phyloP scores from a whole-genome alignment of 2,329 filamentous ascomycete genomes.

The Colletotrichum sp. region DNA sequence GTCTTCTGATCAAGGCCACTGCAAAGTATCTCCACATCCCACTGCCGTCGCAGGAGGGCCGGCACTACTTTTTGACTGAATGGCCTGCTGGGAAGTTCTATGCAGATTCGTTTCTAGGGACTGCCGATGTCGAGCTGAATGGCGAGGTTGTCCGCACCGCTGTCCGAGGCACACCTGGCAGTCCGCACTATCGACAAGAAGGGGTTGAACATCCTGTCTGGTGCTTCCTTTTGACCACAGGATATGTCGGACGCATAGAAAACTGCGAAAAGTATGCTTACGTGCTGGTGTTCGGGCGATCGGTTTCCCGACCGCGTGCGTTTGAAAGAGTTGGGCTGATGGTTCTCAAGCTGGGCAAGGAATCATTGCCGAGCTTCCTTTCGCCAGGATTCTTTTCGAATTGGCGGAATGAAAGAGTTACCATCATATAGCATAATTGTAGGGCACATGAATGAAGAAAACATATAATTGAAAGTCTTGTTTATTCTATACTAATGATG shows the following conservation, averaged over 20 bases:
- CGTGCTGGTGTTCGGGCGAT: neutral
- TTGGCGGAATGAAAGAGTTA: neutral
- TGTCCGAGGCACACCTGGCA: neutral
- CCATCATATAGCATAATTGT: neutral
- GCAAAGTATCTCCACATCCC: neutral
- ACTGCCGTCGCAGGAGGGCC: neutral
- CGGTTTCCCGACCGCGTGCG: rapidly evolving
- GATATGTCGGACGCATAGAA: rapidly evolving
- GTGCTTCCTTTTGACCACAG: neutral
- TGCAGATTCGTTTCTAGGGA: neutral
- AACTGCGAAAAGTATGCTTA: neutral
- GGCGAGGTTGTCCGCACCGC: neutral
- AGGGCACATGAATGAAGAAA: neutral
- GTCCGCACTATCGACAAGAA: no score
- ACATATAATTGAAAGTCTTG: neutral
- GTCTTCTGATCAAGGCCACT: neutral
- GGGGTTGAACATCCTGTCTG: neutral
- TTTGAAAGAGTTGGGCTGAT: neutral
- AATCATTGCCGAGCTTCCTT: neutral
- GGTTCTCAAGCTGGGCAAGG: neutral
- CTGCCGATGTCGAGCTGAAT: neutral
- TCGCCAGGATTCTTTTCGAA: neutral
- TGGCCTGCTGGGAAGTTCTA: neutral
- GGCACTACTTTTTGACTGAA: neutral
- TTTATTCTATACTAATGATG: neutral